Conservation (phyloP, 2,329 filamentous ascomycete species). For the Penicillium griseofulvum region DNA sequence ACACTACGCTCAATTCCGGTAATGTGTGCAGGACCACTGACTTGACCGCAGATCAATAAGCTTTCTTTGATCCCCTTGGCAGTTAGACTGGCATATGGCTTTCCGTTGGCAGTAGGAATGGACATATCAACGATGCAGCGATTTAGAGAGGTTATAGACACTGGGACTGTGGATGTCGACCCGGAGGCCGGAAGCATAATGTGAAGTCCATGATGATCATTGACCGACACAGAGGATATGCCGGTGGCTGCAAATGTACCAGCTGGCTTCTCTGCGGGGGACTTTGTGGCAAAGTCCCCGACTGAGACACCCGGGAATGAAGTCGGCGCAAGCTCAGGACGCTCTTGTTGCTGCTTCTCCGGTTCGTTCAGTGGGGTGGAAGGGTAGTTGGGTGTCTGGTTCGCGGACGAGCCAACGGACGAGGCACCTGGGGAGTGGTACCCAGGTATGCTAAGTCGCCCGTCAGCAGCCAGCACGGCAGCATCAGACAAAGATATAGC, state of each 20-base stretch:
- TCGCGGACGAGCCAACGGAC: slow-evolving; percentile 41
- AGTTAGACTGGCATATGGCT: slow-evolving; percentile 67
- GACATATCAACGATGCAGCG: slow-evolving; percentile 80
- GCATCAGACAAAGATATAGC: slow-evolving; percentile 58
- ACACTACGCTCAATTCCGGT: slow-evolving; percentile 70
- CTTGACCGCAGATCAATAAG: slow-evolving; percentile 73
- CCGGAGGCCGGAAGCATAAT: slow-evolving; percentile 74
- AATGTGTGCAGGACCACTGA: slow-evolving; percentile 78
- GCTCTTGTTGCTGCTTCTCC: slow-evolving; percentile 32
- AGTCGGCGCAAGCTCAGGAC: slow-evolving; percentile 38
- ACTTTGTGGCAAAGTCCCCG: slow-evolving; percentile 23
- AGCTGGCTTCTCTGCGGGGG: slow-evolving; percentile 20
- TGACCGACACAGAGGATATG: slow-evolving; percentile 61
- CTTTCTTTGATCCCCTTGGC: slow-evolving; percentile 69
- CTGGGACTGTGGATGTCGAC: slow-evolving; percentile 68
- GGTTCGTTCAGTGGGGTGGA: slow-evolving; percentile 39
- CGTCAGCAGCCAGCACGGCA: slow-evolving; percentile 52
- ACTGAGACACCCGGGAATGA: slow-evolving; percentile 30
- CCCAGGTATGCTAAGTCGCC: slow-evolving; percentile 45
- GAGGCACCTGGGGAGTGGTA: slow-evolving; percentile 44
- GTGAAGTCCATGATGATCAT: slow-evolving; percentile 65
- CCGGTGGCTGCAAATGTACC: slow-evolving; percentile 57
- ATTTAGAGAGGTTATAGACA: slow-evolving; percentile 66
- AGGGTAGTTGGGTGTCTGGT: slow-evolving; percentile 35
- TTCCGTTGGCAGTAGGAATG: slow-evolving; percentile 55